Conservation (phyloP, 768 basidiomycete species). For the Suillus tomentosus region DNA sequence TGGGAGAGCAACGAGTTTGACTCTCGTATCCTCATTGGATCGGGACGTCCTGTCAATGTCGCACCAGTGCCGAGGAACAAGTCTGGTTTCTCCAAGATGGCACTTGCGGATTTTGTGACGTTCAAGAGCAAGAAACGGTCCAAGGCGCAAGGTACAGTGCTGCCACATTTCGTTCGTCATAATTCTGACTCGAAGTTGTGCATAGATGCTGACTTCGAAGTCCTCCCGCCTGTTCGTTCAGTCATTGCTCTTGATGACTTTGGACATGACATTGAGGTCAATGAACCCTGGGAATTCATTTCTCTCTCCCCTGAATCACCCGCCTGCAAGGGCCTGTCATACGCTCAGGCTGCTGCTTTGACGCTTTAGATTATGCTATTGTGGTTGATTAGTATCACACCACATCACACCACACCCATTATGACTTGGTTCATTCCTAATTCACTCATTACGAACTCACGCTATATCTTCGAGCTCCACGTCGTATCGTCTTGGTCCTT, state of each 20-base stretch:
- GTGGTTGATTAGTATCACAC: constrained; percentile 6
- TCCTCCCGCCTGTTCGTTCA: constrained; percentile 32
- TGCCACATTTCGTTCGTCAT: background rate
- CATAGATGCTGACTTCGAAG: constrained; percentile 29
- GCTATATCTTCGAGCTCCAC: background rate
- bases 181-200: constrained; percentile 6
- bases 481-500: constrained; percentile 4
- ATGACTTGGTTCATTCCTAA: constrained; percentile 23
- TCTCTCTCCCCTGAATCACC: constrained; percentile 30
- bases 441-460: constrained; percentile 19
- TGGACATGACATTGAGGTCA: constrained; percentile 19
- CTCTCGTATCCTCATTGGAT: background rate
- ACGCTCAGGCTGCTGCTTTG: constrained; percentile 30
- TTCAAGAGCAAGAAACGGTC: background rate
- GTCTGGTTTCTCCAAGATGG: constrained; percentile 22
- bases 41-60: background rate
- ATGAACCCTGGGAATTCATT: constrained; percentile 36
- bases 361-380: constrained; percentile 21
- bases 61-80: constrained; percentile 7
- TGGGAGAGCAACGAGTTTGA: constrained; percentile 30
- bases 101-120: constrained; percentile 31
- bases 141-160: background rate
- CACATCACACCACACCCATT: constrained; percentile 11
- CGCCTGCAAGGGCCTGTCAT: constrained; percentile 34
- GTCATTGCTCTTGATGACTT: constrained; percentile 35